Percentiles rank a stretch among this genome's conserved stretches.
These are phyloP conservation scores for Chlorella sp. DNA, from an alignment of 139 green algal genomes.

Conservation along the genomic window DNA sequence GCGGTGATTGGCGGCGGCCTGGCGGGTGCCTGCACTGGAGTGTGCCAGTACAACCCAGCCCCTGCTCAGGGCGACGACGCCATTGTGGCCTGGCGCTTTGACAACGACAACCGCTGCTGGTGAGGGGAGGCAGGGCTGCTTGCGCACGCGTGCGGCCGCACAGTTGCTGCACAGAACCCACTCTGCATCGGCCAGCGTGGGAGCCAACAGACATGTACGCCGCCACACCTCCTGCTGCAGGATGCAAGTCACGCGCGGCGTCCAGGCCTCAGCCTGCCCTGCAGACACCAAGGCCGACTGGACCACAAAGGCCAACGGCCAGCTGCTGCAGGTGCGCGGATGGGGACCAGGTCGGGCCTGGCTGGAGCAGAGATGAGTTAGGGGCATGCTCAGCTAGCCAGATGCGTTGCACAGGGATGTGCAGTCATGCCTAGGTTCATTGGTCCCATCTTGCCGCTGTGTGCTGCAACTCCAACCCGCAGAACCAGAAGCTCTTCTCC, in stretches of 20 bases:
- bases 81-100: slow-evolving; percentile 1
- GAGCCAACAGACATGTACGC: too few relatives aligned
- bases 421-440: too few relatives aligned
- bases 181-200: too few relatives aligned
- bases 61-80: background rate
- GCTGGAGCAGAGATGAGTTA: too few relatives aligned
- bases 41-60: background rate
- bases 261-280: background rate
- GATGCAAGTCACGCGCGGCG: slow-evolving; percentile 11
- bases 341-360: too few relatives aligned
- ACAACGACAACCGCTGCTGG: slow-evolving; percentile 29
- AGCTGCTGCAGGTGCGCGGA: slow-evolving; percentile 26
- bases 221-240: background rate
- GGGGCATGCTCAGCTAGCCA: too few relatives aligned
- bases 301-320: background rate
- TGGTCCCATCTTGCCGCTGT: too few relatives aligned
- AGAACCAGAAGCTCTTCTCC: slow-evolving; percentile 22
- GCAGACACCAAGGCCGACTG: background rate
- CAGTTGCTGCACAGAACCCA: too few relatives aligned
- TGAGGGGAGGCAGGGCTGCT: background rate
- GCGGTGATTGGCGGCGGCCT: slow-evolving; percentile 4
- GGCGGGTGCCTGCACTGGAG: background rate
- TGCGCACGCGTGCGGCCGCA: too few relatives aligned
- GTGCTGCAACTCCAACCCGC: background rate
- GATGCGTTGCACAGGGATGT: too few relatives aligned